Evolutionary conservation across 768 basidiomycete species (phyloP), one percentile per base, ranked within the genome.

Genomic region (Flagelloscypha sp.): DNA sequence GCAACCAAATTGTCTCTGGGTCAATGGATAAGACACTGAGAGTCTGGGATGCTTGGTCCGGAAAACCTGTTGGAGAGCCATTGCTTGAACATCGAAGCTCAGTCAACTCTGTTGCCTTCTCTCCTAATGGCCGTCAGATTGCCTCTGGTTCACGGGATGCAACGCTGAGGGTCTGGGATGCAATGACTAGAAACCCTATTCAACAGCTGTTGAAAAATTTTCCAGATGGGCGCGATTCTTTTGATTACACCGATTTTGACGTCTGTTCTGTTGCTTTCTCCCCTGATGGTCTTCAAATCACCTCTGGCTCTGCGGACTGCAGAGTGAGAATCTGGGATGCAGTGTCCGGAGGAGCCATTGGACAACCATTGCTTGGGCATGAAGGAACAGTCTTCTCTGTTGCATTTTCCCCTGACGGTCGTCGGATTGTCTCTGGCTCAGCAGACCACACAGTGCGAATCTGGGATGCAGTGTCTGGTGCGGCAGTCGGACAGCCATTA

Each of bases 11-110:
- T 28, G 47, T 45, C 5, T 57, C 59, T 6, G 58, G 52, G 3
- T 52, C 50, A 16, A 25, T 27, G 2, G 58, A 58, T 38, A 36
- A 44, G 7, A 54, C 50, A n/a, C 39, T 59, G 7, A 44, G 50
- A 10, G 25, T 54, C 6, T 52, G 53, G 47, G 43, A 48, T 43
- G 34, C 20, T n/a, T 11, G 20, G 7, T 31, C 37, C 19, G 36
- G 40, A 7, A 10, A 36, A 11, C 15, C 22, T 6, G 11, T 46
- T 20, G 22, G 19, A 3, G 21, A 18, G 24, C 38, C 35, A 36
- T 22, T 54, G 31, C 27, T 35, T 12, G 38, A 35, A 1, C 33
- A 40, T 27, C 13, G 11, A 11, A n/a, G 17, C 30, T 7, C 7
- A 6, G 27, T 37, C 7, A 18, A 7, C 4, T 36, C 42, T 11